A percentile compares a stretch with the other conserved stretches of the same genome.
phyloP scores from a whole-genome alignment of 2,329 filamentous ascomycete genomes.

The Aspergillus sp. region DNA sequence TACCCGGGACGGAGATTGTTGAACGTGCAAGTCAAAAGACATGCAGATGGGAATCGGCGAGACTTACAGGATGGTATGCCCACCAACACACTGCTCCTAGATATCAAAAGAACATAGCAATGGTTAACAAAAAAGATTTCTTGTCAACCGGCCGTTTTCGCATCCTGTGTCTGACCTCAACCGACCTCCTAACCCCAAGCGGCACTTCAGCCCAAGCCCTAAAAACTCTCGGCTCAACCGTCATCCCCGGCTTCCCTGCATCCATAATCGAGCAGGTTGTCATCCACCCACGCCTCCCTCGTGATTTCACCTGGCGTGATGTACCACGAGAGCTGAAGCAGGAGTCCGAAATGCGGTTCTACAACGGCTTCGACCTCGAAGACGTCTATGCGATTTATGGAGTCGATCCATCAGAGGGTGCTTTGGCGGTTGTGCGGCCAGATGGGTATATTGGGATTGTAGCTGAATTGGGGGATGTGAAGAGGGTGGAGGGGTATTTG shows the following conservation, averaged over 20 bases:
- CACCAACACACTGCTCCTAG: too few relatives aligned
- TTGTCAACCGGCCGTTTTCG: conserved; percentile 31
- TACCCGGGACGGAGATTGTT: conserved; percentile 28
- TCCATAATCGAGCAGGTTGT: conserved; percentile 28
- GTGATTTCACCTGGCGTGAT: conserved; percentile 26
- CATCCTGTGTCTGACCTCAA: conserved; percentile 27
- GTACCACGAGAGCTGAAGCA: conserved; percentile 23
- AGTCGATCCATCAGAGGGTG: conserved; percentile 22
- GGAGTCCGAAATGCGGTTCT: conserved; percentile 29
- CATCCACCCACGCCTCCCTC: conserved; percentile 23
- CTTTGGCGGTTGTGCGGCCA: conserved; percentile 28
- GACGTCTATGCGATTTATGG: conserved; percentile 32
- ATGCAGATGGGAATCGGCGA: conserved; percentile 29
- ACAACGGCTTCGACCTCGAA: conserved; percentile 26
- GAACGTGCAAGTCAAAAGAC: conserved; percentile 25
- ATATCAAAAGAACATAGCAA: too few relatives aligned
- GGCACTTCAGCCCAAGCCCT: conserved; percentile 21
- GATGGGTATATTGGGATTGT: conserved; percentile 32
- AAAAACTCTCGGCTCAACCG: conserved; percentile 10
- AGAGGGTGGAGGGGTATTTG: conserved; percentile 20
- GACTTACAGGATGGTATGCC: conserved; percentile 29
- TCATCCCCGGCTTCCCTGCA: conserved; percentile 19
- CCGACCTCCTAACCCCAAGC: conserved; percentile 24
- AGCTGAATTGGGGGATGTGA: conserved; percentile 20
- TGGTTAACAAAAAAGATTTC: conserved; percentile 19